Evolutionary conservation across 257 asterid genomes (phyloP).

Genomic region (Fraxinus excelsior): DNA sequence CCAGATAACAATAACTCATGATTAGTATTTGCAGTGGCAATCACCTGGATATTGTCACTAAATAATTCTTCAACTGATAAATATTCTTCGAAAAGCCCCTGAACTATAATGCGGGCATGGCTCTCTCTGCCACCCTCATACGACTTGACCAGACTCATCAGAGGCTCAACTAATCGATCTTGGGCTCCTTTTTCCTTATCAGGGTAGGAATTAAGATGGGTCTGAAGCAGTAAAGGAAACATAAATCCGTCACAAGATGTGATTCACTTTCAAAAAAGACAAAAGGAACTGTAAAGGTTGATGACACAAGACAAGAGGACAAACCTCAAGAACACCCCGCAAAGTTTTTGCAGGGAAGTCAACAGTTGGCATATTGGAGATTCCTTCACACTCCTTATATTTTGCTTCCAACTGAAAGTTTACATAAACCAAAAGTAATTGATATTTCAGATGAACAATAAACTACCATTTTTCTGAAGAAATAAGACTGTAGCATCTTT

Average conservation of each 20-base stretch:
- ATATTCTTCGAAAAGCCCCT: constrained; percentile 83
- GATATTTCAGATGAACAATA: constrained; percentile 1
- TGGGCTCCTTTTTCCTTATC: constrained; percentile 93
- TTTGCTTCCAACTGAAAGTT: constrained; percentile 75
- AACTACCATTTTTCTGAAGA: neutral
- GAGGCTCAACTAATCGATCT: constrained; percentile 90
- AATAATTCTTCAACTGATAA: constrained; percentile 89
- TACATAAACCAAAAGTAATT: constrained; percentile 9
- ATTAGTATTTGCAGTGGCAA: constrained; percentile 7
- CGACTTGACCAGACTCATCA: constrained; percentile 88
- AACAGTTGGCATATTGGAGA: constrained; percentile 54
- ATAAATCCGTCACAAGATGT: constrained; percentile 1
- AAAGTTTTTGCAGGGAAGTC: constrained; percentile 93
- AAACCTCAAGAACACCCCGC: constrained; percentile 82
- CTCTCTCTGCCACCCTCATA: constrained; percentile 99
- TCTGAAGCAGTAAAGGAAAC: constrained; percentile 44
- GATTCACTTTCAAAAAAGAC: neutral
- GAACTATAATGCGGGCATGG: constrained; percentile 93
- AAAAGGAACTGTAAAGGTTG: neutral
- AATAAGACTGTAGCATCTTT: constrained; percentile 12
- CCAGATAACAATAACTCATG: neutral
- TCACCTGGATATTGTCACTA: constrained; percentile 92
- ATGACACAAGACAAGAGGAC: constrained; percentile 26
- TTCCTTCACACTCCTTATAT: constrained; percentile 73
- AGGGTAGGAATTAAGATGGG: constrained; percentile 60